Percentiles rank a stretch among this genome's conserved stretches.
phyloP scores from a whole-genome alignment of 2,329 filamentous ascomycete genomes.

The Fonsecaea erecta region DNA sequence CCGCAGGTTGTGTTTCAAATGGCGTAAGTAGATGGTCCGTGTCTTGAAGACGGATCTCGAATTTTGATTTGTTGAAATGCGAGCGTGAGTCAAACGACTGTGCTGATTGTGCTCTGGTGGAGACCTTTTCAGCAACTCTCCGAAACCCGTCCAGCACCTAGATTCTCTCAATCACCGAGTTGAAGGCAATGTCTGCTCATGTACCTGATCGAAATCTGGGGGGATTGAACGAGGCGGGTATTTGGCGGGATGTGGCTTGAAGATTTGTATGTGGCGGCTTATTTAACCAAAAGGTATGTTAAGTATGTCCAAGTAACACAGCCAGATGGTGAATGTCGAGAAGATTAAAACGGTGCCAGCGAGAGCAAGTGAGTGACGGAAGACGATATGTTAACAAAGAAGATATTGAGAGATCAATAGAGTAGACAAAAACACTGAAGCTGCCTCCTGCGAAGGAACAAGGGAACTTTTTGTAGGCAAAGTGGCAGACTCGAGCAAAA shows the following conservation, averaged over 20 bases:
- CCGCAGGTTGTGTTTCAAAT: neutral
- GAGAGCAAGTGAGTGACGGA: neutral
- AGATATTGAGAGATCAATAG: neutral
- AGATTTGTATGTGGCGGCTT: neutral
- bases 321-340: neutral
- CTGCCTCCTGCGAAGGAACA: neutral
- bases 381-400: neutral
- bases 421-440: neutral
- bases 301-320: neutral
- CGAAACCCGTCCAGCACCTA: neutral
- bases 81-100: neutral
- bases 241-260: neutral
- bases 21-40: neutral
- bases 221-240: neutral
- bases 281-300: slow-evolving; percentile 1
- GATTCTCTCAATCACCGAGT: neutral
- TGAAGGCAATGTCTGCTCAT: neutral
- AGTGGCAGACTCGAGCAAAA: neutral
- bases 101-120: neutral
- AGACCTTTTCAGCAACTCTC: neutral
- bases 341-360: neutral
- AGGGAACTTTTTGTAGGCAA: slow-evolving; percentile 1
- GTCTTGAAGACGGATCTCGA: neutral
- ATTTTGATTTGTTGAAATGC: neutral
- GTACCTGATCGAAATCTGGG: neutral